Conservation (phyloP, 2,329 filamentous ascomycete genomes). For the Botrytis byssoidea region DNA sequence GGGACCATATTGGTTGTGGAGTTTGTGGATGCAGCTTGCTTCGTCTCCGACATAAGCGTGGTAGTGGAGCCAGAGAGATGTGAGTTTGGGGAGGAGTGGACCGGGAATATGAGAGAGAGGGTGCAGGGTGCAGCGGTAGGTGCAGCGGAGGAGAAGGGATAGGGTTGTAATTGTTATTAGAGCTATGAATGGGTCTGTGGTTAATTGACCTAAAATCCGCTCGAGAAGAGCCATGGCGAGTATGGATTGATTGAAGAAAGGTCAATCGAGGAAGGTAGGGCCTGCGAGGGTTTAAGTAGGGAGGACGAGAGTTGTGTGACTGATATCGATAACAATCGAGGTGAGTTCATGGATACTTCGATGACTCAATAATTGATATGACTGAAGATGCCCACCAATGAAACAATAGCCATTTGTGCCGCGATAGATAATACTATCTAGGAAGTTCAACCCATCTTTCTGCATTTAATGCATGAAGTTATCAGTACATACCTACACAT, state of each 20-base stretch:
- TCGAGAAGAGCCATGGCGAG: constrained; percentile 25
- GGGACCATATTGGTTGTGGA: constrained; percentile 38
- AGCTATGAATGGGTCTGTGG: constrained; percentile 20
- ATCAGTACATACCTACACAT: no score
- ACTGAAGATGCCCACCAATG: neutral
- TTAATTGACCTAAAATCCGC: constrained; percentile 1
- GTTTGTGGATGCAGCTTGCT: constrained; percentile 30
- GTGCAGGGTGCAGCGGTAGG: constrained; percentile 42
- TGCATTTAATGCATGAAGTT: neutral
- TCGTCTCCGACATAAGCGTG: constrained; percentile 43
- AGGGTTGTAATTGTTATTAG: constrained; percentile 20
- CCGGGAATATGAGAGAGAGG: constrained; percentile 44
- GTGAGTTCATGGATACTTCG: neutral
- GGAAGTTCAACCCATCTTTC: neutral
- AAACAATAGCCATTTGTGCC: neutral
- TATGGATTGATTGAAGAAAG: neutral
- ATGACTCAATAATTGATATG: constrained; percentile 6
- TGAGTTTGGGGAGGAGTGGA: constrained; percentile 39
- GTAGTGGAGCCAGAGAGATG: constrained; percentile 39
- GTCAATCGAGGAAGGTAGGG: neutral
- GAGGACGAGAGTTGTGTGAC: neutral
- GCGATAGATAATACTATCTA: neutral
- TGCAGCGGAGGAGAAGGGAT: constrained; percentile 25
- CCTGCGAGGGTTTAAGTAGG: neutral
- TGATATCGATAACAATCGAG: neutral